Conservation (phyloP, 2,329 filamentous ascomycete species). For the Diaporthe sp. region DNA sequence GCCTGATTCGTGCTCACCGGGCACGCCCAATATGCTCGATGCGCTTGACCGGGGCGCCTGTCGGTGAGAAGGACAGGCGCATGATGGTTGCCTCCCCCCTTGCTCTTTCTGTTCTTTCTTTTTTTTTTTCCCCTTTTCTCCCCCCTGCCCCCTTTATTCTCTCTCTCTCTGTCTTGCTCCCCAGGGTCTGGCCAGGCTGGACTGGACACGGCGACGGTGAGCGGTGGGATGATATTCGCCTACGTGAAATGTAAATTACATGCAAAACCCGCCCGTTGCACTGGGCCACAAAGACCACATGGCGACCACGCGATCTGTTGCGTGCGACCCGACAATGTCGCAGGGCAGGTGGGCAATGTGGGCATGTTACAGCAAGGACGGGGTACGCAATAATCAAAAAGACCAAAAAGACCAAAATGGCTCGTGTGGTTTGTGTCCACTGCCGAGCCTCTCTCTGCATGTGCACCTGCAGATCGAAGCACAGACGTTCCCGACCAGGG, state of each 20-base stretch:
- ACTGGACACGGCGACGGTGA: neutral
- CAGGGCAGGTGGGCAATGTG: conserved; percentile 14
- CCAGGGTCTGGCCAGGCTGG: neutral
- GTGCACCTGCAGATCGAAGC: conserved; percentile 19
- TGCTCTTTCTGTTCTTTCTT: too few relatives aligned
- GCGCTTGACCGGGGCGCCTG: neutral
- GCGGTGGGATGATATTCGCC: conserved; percentile 1
- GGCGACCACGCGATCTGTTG: conserved; percentile 26
- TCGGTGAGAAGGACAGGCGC: neutral
- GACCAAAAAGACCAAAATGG: neutral
- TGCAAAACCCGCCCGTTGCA: conserved; percentile 5
- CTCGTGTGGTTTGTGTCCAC: conserved; percentile 10
- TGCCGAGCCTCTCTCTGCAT: conserved; percentile 8
- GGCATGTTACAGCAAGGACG: conserved; percentile 16
- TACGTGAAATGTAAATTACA: conserved; percentile 12
- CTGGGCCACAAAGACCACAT: conserved; percentile 23
- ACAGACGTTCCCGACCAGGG: conserved; percentile 25
- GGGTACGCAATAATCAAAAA: conserved; percentile 11
- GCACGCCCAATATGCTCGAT: neutral
- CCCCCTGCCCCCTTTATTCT: too few relatives aligned
- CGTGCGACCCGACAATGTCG: conserved; percentile 23
- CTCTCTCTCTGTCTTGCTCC: neutral
- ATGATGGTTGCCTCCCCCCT: neutral
- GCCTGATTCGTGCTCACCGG: conserved; percentile 28
- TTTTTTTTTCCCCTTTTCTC: too few relatives aligned